These are phyloP conservation scores for Camelina laxa DNA, from an alignment of 345 rosid genomes.

Conservation along the genomic window DNA sequence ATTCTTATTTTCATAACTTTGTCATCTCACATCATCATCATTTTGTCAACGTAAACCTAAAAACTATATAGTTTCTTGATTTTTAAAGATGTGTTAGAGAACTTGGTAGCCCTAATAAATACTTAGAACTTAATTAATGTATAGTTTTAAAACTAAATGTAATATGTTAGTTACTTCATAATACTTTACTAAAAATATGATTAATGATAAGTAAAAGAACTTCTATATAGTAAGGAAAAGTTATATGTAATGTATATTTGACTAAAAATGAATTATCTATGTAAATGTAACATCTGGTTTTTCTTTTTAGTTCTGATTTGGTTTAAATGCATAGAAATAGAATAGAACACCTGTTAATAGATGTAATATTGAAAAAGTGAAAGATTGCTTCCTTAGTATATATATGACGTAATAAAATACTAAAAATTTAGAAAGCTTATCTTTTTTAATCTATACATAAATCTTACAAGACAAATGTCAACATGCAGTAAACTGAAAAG, in stretches of 20 bases:
- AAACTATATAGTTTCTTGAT: too few species aligned
- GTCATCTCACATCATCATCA: too few species aligned
- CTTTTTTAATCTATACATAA: constrained; percentile 1
- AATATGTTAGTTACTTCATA: too few species aligned
- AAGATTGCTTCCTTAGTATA: background rate
- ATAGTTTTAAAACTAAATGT: too few species aligned
- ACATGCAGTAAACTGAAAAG: constrained; percentile 23
- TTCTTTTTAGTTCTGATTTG: background rate
- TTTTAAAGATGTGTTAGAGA: too few species aligned
- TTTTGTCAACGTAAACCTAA: too few species aligned
- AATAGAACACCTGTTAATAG: background rate
- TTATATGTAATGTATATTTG: background rate
- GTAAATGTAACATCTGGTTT: background rate
- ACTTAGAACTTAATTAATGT: too few species aligned
- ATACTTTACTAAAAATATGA: background rate
- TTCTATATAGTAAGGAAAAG: background rate
- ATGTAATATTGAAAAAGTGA: background rate
- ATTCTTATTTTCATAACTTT: too few species aligned
- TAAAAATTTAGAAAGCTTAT: background rate
- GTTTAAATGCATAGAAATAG: background rate
- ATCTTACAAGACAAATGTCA: constrained; percentile 2
- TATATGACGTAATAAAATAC: background rate
- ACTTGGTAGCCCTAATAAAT: too few species aligned
- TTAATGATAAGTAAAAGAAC: background rate
- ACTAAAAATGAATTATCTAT: too few species aligned